Base-by-base conservation (phyloP, 1,284 basidiomycete genomes). In the Fomitopsis betulina region DNA sequence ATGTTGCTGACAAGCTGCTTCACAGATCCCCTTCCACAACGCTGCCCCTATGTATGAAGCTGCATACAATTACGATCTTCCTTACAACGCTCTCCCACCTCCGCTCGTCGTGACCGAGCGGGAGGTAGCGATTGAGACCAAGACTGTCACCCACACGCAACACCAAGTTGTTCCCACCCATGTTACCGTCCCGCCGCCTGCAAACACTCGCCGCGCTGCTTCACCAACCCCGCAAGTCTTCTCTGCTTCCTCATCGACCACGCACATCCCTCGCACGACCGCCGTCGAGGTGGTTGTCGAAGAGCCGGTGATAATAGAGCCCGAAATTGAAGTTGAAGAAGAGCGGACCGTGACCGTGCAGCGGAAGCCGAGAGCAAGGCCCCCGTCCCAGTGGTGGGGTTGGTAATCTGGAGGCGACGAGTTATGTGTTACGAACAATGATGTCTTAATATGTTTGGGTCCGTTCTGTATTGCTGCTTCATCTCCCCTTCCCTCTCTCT, bases 191-290 rank as follows among this genome's bases (percentile, higher is more conserved):
- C 89, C 87, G 57, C 81, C 86, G 27, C 90, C 90, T 60, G 86
- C 89, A 66, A 87, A 84, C 69, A 92, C 89, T 53, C 88, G 89
- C 62, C 80, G 82, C 64, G 90, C 85, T 60, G 85, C 87, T 35
- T 81, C 81, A 62, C 90, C 90, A 38, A 81, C 82, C 32, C 89
- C 91, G 7, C 82, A 86, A 67, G 79, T 78, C 66, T 78, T 78
- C 23, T 78, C 77, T 33, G 77, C 80, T 55, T 78, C 82, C 4
- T 76, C 80, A 17, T 77, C 81, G 38, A 80, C 82, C 8, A 76
- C 80, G 10, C 70, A 73, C 53, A 84, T 81, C 66, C 89, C 88
- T 25, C 80, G 80, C 61, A 91, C 89, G 23, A 90, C 87, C 12
- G 82, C 86, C 23, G 75, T 87, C 13, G 86, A 89, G 66, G 76